phyloP scores from a whole-genome alignment of 306 rosid species.

The Castanospermum australe region DNA sequence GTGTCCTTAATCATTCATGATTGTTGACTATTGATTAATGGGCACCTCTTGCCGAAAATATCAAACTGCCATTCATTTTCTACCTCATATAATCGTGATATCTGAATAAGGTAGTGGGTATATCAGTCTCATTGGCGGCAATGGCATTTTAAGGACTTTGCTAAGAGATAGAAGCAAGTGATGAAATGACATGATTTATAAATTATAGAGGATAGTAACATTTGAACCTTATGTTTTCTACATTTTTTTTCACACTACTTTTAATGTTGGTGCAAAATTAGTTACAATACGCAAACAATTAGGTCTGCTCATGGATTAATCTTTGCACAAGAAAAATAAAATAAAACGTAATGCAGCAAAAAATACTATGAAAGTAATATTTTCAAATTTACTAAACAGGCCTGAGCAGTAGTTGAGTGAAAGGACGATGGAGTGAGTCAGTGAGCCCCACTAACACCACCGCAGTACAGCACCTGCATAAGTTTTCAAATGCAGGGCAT shows the following conservation, averaged over 20 bases:
- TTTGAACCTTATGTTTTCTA: not conserved
- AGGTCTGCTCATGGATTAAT: too few relatives aligned
- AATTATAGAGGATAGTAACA: not conserved
- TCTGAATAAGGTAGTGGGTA: not conserved
- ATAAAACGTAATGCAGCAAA: not conserved
- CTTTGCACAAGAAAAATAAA: too few relatives aligned
- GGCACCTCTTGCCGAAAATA: not conserved
- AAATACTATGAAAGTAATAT: not conserved
- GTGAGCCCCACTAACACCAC: conserved; percentile 30
- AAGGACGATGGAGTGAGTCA: conserved; percentile 16
- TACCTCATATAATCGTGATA: not conserved
- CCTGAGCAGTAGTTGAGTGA: not conserved
- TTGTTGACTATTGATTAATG: not conserved
- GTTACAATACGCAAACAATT: not conserved
- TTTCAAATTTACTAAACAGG: not conserved
- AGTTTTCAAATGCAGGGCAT: conserved; percentile 57
- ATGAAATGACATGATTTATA: not conserved
- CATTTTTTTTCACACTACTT: not conserved
- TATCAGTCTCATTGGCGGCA: not conserved
- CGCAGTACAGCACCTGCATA: conserved; percentile 3
- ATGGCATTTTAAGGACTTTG: not conserved
- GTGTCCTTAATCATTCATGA: conserved; percentile 3
- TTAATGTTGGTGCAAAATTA: not conserved
- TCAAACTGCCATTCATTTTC: not conserved
- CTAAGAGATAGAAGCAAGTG: not conserved